Evolutionary conservation across 768 basidiomycete genomes (phyloP), one percentile per base, ranked within the genome.

Genomic region (Amanita inopinata): DNA sequence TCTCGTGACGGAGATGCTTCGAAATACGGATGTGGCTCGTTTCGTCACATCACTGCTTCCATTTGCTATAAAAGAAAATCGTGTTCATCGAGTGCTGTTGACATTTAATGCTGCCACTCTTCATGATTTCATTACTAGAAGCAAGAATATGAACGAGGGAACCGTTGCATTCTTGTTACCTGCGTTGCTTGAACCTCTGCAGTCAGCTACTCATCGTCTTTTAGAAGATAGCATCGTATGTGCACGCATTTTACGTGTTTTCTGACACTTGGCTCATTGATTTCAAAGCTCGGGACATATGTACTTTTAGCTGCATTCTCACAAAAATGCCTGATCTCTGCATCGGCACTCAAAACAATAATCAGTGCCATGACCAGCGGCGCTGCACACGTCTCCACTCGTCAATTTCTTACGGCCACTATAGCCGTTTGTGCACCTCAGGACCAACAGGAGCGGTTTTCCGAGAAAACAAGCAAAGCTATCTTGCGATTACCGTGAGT

Each of bases 61-160:
- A 0, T 55, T 53, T 14, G 70, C 78, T 0, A 45, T 82, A 40
- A 74, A 76, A 53, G 70, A 63, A 23, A 63, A 62, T 1, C 56
- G 59, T 43, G 54, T 58, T n/a, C 80, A 94, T 56, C 80, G 80
- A 27, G 74, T 83, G 0, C 62, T 98, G 11, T 60, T 90, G 33
- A 79, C 80, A 0, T 97, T 97, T 63, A 87, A 89, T 58, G 74
- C 84, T 5, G 80, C 84, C 5, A 74, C 74, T 0, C 61, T 90
- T 33, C 75, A 92, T 24, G 90, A 88, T 30, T 93, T 84, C 53
- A 67, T 99, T 28, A 73, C 77, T 27, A 63, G 70, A 33, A 64
- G 58, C 24, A 70, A 79, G 42, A 49, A 56, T 3, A 53, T 86
- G 23, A 76, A 83, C 50, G 83, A 85, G 55, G 80, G 78, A 12